Base-by-base conservation (phyloP, 2,329 filamentous ascomycete genomes). In the Cytospora piceae region DNA sequence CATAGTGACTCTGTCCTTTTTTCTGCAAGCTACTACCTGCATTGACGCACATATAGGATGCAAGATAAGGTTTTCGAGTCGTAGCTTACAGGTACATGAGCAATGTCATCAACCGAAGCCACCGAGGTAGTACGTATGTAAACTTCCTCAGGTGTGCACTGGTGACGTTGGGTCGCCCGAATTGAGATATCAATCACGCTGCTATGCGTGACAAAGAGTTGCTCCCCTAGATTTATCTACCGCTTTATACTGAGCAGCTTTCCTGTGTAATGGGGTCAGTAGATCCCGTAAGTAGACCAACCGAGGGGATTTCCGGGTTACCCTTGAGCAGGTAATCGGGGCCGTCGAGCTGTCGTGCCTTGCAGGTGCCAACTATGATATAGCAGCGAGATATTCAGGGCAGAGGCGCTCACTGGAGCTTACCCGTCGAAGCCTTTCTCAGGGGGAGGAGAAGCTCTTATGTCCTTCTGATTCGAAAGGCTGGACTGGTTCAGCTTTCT, bases 11-110 rank as follows among this genome's bases (percentile, higher is more conserved):
- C 60, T 53, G 39, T 32, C 39, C 11, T 57, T 63, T 63, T 63
- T 57, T 37, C 60, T 49, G 39, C 53, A 51, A 51, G 39, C 53
- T 57, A 53, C 55, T 57, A 31, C 60, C 57, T 54, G 53, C 39
- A 39, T 39, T 32, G 56, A 9, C 14, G 39, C 53, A 29, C 42
- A 63, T 57, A 53, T 57, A 31, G 39, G 39, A 46, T 53, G 55
- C 46, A 49, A 63, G 29, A 56, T 6, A 15, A 56, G 22, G 31
- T 42, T 31, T 63, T 53, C 20, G n/a, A 42, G 49, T 63, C 53
- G 46, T 20, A 42, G 46, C 20, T 49, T 3, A 14, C 5, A 49
- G 46, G n/a, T 24, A 49, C 46, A 49, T 24, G 12, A 20, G n/a
- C 46, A 7, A 49, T 12, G 46, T n/a, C n/a, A 49, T n/a, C 3